phyloP scores from a whole-genome alignment of 805 yeast species.

The Pachysolen tannophilus region DNA sequence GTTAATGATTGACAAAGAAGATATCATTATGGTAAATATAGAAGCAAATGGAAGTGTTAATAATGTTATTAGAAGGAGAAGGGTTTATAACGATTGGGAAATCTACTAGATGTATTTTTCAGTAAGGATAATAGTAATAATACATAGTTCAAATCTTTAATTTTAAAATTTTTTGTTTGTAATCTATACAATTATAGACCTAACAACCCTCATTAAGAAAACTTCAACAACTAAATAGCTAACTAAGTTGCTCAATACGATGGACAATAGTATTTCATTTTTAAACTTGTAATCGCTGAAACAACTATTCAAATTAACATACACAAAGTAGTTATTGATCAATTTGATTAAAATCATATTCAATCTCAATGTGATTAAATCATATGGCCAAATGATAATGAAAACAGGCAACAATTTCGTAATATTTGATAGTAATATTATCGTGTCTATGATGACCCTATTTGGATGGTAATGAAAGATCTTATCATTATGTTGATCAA shows the following conservation, averaged over 20 bases:
- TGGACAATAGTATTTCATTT: background rate
- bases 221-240: background rate
- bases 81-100: constrained; percentile 9
- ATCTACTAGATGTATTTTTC: too few relatives aligned
- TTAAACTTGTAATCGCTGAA: background rate
- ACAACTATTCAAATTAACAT: constrained; percentile 3
- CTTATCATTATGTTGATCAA: constrained; percentile 1
- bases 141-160: too few relatives aligned
- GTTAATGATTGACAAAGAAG: constrained; percentile 49
- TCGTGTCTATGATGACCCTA: constrained; percentile 44
- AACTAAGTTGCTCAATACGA: background rate
- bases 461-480: constrained; percentile 4
- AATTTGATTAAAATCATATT: constrained; percentile 15
- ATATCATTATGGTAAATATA: constrained; percentile 31
- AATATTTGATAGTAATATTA: constrained; percentile 68
- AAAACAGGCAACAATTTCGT: constrained; percentile 83
- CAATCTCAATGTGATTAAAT: constrained; percentile 48
- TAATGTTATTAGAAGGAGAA: constrained; percentile 22
- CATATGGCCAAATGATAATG: constrained; percentile 96
- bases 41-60: constrained; percentile 26
- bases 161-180: too few relatives aligned
- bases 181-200: too few relatives aligned
- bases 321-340: constrained; percentile 7
- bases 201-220: constrained; percentile 1
- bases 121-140: too few relatives aligned